These are phyloP conservation scores for Uromyces viciae-fabae DNA, from an alignment of 1,284 basidiomycete species.

Conservation along the genomic window DNA sequence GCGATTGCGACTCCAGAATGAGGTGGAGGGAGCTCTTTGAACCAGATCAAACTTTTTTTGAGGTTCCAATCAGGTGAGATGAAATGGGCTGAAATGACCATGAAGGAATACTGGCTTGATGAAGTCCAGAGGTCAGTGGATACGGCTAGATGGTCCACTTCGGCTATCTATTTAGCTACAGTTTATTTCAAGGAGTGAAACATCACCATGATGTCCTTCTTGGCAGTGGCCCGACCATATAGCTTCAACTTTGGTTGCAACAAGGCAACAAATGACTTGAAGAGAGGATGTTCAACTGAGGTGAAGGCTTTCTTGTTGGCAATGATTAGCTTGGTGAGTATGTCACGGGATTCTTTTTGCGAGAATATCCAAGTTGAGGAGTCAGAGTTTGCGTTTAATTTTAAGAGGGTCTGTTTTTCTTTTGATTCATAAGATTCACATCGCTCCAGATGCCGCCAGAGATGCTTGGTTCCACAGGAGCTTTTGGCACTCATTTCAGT, in stretches of 20 bases:
- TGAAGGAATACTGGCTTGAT: background rate
- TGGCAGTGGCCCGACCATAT: background rate
- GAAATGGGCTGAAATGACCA: background rate
- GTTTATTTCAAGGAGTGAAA: background rate
- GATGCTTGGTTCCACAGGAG: background rate
- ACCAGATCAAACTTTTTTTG: background rate
- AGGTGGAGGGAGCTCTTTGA: background rate
- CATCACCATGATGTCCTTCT: background rate
- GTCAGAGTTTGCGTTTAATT: background rate
- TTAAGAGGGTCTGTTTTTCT: background rate
- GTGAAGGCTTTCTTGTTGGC: background rate
- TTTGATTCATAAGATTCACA: background rate
- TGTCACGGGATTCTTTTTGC: background rate
- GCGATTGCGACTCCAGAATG: background rate
- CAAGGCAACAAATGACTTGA: background rate
- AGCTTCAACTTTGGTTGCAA: constrained; percentile 4
- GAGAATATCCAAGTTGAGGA: background rate
- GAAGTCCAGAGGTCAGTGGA: background rate
- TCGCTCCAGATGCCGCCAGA: background rate
- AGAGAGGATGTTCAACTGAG: background rate
- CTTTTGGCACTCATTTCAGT: too few relatives aligned
- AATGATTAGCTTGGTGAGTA: background rate
- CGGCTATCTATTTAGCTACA: background rate
- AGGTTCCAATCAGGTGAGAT: background rate
- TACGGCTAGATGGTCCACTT: background rate